Percentiles rank a stretch among this genome's conserved stretches.
Evolutionary conservation across 1,284 basidiomycete genomes (phyloP).

Genomic region (Malassezia obtusa): DNA sequence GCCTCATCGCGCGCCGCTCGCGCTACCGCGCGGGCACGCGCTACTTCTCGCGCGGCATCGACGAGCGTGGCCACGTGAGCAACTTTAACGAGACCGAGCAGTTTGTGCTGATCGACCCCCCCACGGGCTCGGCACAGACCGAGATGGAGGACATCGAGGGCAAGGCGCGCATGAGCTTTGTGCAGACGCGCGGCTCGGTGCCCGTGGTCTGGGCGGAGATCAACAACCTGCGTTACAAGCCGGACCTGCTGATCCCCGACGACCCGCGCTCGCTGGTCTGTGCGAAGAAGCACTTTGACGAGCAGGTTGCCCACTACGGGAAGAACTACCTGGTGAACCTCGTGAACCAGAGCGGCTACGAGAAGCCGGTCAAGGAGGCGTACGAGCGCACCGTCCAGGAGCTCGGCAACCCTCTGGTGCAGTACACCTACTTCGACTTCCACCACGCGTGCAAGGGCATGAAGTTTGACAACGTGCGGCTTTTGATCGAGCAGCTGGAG

Average conservation of each 20-base stretch:
- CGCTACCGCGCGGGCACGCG: constrained; percentile 90
- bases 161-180: constrained; percentile 59
- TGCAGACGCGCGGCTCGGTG: constrained; percentile 86
- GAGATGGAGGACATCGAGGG: constrained; percentile 52
- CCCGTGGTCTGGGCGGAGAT: constrained; percentile 96
- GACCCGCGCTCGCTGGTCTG: constrained; percentile 66
- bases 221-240: constrained; percentile 91
- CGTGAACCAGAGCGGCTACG: constrained; percentile 89
- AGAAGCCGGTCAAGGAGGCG: constrained; percentile 89
- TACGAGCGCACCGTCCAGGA: constrained; percentile 68
- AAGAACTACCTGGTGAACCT: constrained; percentile 76
- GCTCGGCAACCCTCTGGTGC: constrained; percentile 59
- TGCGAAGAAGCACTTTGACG: constrained; percentile 64
- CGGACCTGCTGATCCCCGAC: constrained; percentile 93
- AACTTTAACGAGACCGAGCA: constrained; percentile 52
- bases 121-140: constrained; percentile 18
- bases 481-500: constrained; percentile 68
- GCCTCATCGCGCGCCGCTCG: constrained; percentile 82
- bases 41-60: constrained; percentile 90
- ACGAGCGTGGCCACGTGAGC: constrained; percentile 55
- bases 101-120: constrained; percentile 54
- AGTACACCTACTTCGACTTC: constrained; percentile 96
- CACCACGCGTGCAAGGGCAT: constrained; percentile 90
- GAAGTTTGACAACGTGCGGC: constrained; percentile 83
- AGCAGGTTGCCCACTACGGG: constrained; percentile 69